A percentile compares a stretch with the other conserved stretches of the same genome.
These are phyloP conservation scores for Phoenix roebelenii DNA, from an alignment of 176 grass and related monocot species.

Conservation along the genomic window DNA sequence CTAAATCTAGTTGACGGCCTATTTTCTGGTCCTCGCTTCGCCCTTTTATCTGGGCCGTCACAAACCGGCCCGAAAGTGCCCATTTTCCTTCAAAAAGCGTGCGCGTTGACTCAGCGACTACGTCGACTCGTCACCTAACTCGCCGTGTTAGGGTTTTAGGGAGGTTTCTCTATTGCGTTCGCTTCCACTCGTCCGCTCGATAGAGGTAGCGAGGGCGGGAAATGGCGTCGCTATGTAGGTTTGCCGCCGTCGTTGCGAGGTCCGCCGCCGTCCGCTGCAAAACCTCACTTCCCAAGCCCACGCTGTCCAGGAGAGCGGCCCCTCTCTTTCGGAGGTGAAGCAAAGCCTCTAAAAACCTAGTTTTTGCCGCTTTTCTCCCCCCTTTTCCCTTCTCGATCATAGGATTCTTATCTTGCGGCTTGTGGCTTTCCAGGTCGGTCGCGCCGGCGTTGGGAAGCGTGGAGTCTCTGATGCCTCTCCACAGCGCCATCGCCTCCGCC, in stretches of 20 bases:
- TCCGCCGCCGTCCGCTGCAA: slow-evolving; percentile 27
- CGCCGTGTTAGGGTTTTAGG: no score
- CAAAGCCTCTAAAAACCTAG: neutral
- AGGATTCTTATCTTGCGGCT: no score
- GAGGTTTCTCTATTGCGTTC: no score
- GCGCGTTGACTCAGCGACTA: no score
- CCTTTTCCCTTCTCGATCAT: neutral
- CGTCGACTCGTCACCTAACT: no score
- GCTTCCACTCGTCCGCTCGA: no score
- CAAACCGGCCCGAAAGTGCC: no score
- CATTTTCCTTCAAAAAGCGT: no score
- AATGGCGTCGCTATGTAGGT: slow-evolving; percentile 60
- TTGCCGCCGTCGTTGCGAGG: slow-evolving; percentile 27
- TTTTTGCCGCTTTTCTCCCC: neutral
- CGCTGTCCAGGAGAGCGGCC: neutral
- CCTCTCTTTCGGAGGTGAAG: slow-evolving; percentile 36
- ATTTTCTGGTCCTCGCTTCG: no score
- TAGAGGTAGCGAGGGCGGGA: neutral
- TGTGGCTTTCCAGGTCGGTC: slow-evolving; percentile 11
- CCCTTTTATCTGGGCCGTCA: no score
- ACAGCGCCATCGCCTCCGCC: slow-evolving; percentile 48
- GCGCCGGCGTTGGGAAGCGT: slow-evolving; percentile 29
- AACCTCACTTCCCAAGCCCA: slow-evolving; percentile 11
- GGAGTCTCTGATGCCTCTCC: slow-evolving; percentile 61
- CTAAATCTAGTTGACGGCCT: no score